phyloP scores from a whole-genome alignment of 495 filamentous ascomycete genomes.

The Neurospora cerealis region DNA sequence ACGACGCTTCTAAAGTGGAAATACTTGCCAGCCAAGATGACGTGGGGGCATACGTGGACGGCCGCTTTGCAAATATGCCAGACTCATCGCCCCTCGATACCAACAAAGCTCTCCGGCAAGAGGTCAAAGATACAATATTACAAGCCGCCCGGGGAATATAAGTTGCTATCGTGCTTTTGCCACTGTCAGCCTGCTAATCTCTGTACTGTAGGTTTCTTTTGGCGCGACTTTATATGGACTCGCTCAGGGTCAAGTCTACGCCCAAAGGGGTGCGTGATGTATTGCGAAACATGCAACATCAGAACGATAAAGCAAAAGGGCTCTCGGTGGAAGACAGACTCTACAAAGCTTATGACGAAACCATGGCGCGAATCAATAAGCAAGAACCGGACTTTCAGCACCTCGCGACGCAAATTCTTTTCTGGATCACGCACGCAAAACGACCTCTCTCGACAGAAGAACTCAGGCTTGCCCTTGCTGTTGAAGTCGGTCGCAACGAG shows the following conservation, averaged over 20 bases:
- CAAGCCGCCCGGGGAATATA: not conserved
- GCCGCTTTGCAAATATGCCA: not conserved
- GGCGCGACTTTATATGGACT: not conserved
- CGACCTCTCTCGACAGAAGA: not conserved
- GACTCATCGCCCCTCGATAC: not conserved
- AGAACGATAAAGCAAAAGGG: not conserved
- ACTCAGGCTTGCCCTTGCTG: not conserved
- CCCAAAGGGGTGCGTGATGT: not conserved
- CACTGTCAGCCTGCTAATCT: not conserved
- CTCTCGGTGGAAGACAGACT: not conserved
- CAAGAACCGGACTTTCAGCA: not conserved
- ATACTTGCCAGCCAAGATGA: not conserved
- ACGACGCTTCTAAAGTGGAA: not conserved
- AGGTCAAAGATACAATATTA: not conserved
- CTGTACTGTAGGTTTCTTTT: not conserved
- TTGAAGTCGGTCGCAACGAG: not conserved
- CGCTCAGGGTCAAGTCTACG: not conserved
- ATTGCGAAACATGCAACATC: not conserved
- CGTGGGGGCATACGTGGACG: not conserved
- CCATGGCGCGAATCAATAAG: not conserved
- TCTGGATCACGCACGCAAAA: not conserved
- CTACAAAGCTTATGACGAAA: not conserved
- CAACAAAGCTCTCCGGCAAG: not conserved
- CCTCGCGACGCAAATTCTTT: not conserved
- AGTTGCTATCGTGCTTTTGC: not conserved